Conservation (phyloP, 495 filamentous ascomycete species). For the Hypoxylon intermedium region DNA sequence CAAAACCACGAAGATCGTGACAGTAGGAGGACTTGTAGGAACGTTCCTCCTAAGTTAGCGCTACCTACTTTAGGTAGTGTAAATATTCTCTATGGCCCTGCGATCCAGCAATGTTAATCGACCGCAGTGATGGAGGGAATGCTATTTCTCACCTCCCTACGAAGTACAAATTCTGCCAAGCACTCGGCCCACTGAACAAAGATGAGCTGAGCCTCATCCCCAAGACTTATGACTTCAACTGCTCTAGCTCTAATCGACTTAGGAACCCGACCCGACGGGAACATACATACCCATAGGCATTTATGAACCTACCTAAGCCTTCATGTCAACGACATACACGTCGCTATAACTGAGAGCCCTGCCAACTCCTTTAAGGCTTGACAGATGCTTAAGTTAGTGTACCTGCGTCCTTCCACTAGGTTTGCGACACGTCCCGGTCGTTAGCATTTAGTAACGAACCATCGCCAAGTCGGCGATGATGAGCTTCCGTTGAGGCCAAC, state of each 20-base stretch:
- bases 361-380: conserved; percentile 27
- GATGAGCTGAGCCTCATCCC: not conserved
- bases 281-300: conserved; percentile 1
- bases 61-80: too few relatives aligned
- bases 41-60: too few relatives aligned
- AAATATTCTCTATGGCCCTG: too few relatives aligned
- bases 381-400: conserved; percentile 34
- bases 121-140: too few relatives aligned
- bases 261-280: conserved; percentile 8
- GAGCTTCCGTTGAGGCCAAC: conserved; percentile 6
- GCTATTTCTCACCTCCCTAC: not conserved
- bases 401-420: conserved; percentile 10
- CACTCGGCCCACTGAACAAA: not conserved
- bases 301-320: not conserved
- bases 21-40: too few relatives aligned
- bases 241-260: not conserved
- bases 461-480: conserved; percentile 3
- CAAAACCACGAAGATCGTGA: too few relatives aligned
- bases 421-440: conserved; percentile 7
- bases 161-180: not conserved
- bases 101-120: too few relatives aligned
- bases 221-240: not conserved
- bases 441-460: conserved; percentile 5
- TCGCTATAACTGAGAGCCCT: conserved; percentile 13
- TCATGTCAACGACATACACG: conserved; percentile 5